A percentile compares a stretch with the other conserved stretches of the same genome.
These are phyloP conservation scores for Epichloe elymi DNA, from an alignment of 2,329 filamentous ascomycete genomes.

Conservation along the genomic window DNA sequence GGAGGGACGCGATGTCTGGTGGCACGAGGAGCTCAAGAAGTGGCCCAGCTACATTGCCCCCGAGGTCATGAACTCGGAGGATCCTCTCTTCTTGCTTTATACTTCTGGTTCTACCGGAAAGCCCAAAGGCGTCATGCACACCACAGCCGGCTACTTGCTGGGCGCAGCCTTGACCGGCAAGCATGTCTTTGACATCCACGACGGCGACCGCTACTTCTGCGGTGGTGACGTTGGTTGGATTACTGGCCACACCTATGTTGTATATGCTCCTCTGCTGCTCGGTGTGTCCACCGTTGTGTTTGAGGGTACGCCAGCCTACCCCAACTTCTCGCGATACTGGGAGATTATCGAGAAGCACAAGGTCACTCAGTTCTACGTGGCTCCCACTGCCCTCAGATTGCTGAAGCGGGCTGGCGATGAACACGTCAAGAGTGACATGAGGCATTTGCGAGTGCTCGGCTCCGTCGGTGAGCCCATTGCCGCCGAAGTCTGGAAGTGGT, in stretches of 20 bases:
- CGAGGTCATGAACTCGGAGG: constrained; percentile 81
- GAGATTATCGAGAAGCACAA: constrained; percentile 92
- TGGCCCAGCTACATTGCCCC: constrained; percentile 82
- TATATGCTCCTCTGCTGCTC: constrained; percentile 86
- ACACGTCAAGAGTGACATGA: constrained; percentile 82
- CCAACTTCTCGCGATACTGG: constrained; percentile 97
- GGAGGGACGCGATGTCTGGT: constrained; percentile 82
- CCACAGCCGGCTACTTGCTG: constrained; percentile 86
- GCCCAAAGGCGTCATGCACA: constrained; percentile 98
- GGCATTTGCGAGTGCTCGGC: constrained; percentile 75
- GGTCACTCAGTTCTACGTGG: constrained; percentile 97
- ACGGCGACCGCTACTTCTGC: constrained; percentile 89
- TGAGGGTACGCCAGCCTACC: constrained; percentile 93
- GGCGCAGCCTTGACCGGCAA: constrained; percentile 90
- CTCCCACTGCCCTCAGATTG: constrained; percentile 81
- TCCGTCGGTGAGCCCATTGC: constrained; percentile 97
- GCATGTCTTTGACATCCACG: constrained; percentile 97
- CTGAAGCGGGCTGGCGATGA: constrained; percentile 93
- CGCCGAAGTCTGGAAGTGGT: constrained; percentile 99
- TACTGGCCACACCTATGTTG: constrained; percentile 95
- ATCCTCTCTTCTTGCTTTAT: constrained; percentile 94
- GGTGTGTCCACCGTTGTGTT: constrained; percentile 94
- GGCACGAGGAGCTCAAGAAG: constrained; percentile 97
- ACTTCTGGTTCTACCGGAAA: constrained; percentile 97
- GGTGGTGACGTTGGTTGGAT: constrained; percentile 99